A percentile compares a stretch with the other conserved stretches of the same genome.
These are phyloP conservation scores for Jaltomata sinuosa DNA, from an alignment of 257 asterid genomes.

Conservation along the genomic window DNA sequence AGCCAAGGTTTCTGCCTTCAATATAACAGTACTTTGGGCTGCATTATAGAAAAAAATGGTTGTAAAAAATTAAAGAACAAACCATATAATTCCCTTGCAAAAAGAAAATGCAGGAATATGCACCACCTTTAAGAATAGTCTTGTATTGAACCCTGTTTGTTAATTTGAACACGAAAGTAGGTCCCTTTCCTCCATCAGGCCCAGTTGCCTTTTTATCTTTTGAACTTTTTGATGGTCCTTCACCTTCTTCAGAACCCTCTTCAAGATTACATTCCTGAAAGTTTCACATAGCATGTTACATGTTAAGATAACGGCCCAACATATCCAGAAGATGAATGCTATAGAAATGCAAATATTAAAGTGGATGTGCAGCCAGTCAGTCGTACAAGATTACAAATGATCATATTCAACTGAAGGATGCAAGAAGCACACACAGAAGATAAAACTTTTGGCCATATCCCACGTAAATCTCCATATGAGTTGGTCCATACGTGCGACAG, in stretches of 20 bases:
- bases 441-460: neutral
- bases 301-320: neutral
- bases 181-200: slow-evolving; percentile 56
- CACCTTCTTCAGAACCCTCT: slow-evolving; percentile 81
- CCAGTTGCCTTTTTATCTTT: slow-evolving; percentile 87
- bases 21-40: slow-evolving; percentile 23
- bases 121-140: slow-evolving; percentile 77
- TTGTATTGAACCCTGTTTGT: slow-evolving; percentile 84
- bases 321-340: neutral
- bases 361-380: neutral
- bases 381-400: neutral
- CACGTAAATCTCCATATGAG: neutral
- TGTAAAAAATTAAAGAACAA: neutral
- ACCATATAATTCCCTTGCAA: neutral
- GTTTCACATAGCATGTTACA: neutral
- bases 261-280: slow-evolving; percentile 92
- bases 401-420: neutral
- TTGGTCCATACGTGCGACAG: neutral
- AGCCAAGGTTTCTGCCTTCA: slow-evolving; percentile 23
- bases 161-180: slow-evolving; percentile 70
- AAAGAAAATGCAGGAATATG: neutral
- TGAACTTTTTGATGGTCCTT: slow-evolving; percentile 71
- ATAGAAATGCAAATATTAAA: neutral
- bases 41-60: neutral
- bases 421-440: neutral